Evolutionary conservation across 1,284 basidiomycete species (phyloP), one percentile per base, ranked within the genome.

Genomic region (Cryptococcus sp.): DNA sequence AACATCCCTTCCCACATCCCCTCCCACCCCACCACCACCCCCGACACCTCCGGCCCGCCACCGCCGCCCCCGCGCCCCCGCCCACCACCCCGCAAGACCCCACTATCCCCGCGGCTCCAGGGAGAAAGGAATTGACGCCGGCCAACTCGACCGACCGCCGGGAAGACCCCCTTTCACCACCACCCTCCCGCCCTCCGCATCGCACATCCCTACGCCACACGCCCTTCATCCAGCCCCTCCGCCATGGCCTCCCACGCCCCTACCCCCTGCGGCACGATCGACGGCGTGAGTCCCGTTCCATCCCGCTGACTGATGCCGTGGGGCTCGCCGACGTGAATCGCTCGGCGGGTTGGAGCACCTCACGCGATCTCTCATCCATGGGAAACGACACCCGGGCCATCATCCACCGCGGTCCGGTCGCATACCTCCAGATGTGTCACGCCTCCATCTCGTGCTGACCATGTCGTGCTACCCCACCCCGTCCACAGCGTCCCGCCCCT

Each of bases 401-500:
- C 28, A 33, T 33, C 28, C 28, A 9, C 9, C 28, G 9, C 28
- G 28, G 4, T 33, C 28, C 28, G 5, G 9, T 33, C 5, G 4
- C 9, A 33, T 33, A 4, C 9, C 28, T 9, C 28, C 28, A n/a
- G n/a, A n/a, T n/a, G n/a, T 33, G 28, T 33, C 4, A 9, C 9
- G 9, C 9, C 5, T 33, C 28, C 9, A 33, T 33, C 28, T 33
- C 36, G 38, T 46, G 36, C 44, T 50, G 33, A 56, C 36, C 43
- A 23, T n/a, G n/a, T 20, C 37, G 39, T 33, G 28, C 28, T 33
- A 33, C 28, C 9, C 28, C 28, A 4, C 28, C 28, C 4, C 28
- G 9, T 9, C 28, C 4, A 33, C 47, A 59, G 57, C 54, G 57
- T 13, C 50, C 46, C 28, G 42, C 57, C 13, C 61, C 53, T 6